Conservation (phyloP, 192 early-diverging fungal species). For the Umbelopsis isabellina region DNA sequence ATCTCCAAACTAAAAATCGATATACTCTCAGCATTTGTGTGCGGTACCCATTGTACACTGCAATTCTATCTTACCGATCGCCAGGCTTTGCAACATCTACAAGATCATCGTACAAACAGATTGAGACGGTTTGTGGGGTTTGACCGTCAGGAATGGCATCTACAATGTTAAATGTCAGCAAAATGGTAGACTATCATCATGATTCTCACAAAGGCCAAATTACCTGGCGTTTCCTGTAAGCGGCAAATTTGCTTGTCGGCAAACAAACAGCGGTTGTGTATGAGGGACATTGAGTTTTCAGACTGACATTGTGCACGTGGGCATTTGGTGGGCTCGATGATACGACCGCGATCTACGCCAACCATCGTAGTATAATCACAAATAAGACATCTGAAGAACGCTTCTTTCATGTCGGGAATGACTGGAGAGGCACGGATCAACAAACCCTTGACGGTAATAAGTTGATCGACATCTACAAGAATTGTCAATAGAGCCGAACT, state of each 20-base stretch:
- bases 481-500: not conserved
- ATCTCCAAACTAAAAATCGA: slow-evolving; percentile 72
- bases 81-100: slow-evolving; percentile 93
- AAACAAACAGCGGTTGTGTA: slow-evolving; percentile 95
- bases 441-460: slow-evolving; percentile 93
- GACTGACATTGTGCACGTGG: slow-evolving; percentile 77
- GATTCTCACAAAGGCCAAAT: not conserved
- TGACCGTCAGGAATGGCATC: slow-evolving; percentile 95
- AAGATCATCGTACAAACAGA: slow-evolving; percentile 92
- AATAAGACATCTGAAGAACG: slow-evolving; percentile 90
- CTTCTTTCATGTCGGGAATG: slow-evolving; percentile 94
- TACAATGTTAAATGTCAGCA: slow-evolving; percentile 29
- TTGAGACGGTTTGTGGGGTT: slow-evolving; percentile 94
- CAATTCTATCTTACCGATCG: slow-evolving; percentile 62
- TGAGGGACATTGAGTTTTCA: slow-evolving; percentile 81
- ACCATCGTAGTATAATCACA: slow-evolving; percentile 85
- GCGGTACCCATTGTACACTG: not conserved
- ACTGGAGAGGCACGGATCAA: slow-evolving; percentile 90
- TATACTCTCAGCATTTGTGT: not conserved
- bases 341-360: slow-evolving; percentile 84
- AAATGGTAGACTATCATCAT: not conserved
- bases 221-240: slow-evolving; percentile 94
- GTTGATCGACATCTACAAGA: slow-evolving; percentile 87
- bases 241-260: slow-evolving; percentile 92
- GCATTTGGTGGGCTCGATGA: slow-evolving; percentile 85